These are phyloP conservation scores for Chlorella sp. DNA, from an alignment of 139 green algal genomes.

Conservation along the genomic window DNA sequence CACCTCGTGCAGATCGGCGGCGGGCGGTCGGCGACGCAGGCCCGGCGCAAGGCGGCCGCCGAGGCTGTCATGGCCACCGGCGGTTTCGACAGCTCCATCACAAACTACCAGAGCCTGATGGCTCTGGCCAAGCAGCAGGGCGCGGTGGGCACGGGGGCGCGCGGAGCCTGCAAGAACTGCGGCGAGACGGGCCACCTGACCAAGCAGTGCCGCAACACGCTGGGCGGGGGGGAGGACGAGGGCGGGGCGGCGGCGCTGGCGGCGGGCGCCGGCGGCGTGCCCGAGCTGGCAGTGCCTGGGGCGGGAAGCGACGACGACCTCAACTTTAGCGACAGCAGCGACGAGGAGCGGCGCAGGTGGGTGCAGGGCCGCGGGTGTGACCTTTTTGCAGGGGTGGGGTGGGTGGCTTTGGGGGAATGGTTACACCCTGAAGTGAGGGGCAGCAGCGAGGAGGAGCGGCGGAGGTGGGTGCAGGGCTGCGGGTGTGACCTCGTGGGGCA, in stretches of 20 bases:
- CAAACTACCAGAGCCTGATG: slow-evolving; percentile 72
- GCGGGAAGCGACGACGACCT: slow-evolving; percentile 34
- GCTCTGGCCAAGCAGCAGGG: slow-evolving; percentile 74
- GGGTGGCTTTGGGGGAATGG: not conserved
- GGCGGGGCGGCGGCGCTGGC: not conserved
- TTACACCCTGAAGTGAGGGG: not conserved
- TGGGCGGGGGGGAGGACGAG: slow-evolving; percentile 11
- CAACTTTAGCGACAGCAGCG: slow-evolving; percentile 27
- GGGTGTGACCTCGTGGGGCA: too few species aligned
- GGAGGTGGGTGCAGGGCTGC: slow-evolving; percentile 8
- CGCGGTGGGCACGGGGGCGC: slow-evolving; percentile 55
- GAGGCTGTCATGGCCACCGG: slow-evolving; percentile 68
- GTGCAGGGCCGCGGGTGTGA: not conserved
- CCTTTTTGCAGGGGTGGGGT: not conserved
- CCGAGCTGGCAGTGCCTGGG: not conserved
- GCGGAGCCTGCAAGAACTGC: slow-evolving; percentile 86
- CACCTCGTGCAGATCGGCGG: slow-evolving; percentile 29
- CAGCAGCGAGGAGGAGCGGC: slow-evolving; percentile 5
- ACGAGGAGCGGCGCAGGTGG: slow-evolving; percentile 39
- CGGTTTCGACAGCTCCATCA: slow-evolving; percentile 76
- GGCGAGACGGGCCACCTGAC: slow-evolving; percentile 89
- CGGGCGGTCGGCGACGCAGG: slow-evolving; percentile 44
- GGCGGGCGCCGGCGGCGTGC: slow-evolving; percentile 9
- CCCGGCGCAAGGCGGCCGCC: slow-evolving; percentile 65
- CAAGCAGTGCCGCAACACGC: slow-evolving; percentile 85